Evolutionary conservation across 257 asterid species (phyloP).

Genomic region (Solanum rostratum): DNA sequence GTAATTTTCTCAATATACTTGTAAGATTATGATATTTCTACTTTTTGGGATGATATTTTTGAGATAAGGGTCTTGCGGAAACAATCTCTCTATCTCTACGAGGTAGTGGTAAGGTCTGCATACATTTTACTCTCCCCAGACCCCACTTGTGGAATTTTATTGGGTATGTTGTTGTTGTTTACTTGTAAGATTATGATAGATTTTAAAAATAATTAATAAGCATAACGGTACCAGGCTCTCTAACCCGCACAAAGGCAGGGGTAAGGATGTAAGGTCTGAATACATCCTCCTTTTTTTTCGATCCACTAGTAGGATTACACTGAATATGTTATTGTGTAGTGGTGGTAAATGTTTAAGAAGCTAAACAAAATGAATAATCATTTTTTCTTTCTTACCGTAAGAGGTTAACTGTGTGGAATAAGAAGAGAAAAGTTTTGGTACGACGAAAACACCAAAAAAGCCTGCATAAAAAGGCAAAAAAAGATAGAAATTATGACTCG

Average conservation of each 20-base stretch:
- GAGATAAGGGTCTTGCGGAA: no score
- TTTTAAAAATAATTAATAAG: no score
- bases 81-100: background rate
- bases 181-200: background rate
- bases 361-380: background rate
- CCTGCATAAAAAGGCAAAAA: constrained; percentile 24
- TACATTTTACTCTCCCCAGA: background rate
- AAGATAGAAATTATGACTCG: background rate
- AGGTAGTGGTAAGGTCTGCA: background rate
- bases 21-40: background rate
- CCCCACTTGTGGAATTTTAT: background rate
- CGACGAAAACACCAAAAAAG: constrained; percentile 61
- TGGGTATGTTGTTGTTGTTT: background rate
- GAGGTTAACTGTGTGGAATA: constrained; percentile 63
- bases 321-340: background rate
- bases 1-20: background rate
- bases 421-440: constrained; percentile 73
- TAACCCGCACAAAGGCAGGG: no score
- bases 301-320: no score
- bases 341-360: background rate
- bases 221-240: no score
- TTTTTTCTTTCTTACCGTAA: constrained; percentile 30
- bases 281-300: no score
- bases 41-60: no score
- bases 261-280: no score